Percentiles rank a stretch among this genome's conserved stretches.
phyloP scores from a whole-genome alignment of 2,329 filamentous ascomycete genomes.

The Paracorniculantispora psalliotae region DNA sequence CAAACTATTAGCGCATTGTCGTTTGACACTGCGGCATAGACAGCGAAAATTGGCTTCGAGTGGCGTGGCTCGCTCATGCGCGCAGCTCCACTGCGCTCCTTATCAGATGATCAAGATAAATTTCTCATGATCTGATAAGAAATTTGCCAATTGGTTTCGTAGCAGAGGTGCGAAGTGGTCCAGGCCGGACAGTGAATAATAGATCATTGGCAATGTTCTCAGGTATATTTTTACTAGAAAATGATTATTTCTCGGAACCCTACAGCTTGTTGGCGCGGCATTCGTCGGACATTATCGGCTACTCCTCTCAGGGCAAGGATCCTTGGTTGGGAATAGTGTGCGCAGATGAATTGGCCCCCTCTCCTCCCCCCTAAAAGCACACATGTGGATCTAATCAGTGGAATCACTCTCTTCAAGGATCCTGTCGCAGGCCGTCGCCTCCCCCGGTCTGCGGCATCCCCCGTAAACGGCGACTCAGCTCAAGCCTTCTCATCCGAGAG shows the following conservation, averaged over 20 bases:
- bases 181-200: not conserved
- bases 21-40: not conserved
- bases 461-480: slow-evolving; percentile 1
- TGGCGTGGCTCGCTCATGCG: not conserved
- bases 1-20: not conserved
- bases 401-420: not conserved
- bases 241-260: no score
- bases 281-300: not conserved
- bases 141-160: not conserved
- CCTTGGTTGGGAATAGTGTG: not conserved
- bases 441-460: not conserved
- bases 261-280: not conserved
- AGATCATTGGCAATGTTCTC: not conserved
- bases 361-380: not conserved
- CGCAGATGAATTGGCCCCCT: not conserved
- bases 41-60: not conserved
- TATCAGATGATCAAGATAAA: slow-evolving; percentile 18
- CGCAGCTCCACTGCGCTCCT: slow-evolving; percentile 1
- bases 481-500: not conserved
- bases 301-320: slow-evolving; percentile 3
- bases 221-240: no score
- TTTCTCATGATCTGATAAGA: slow-evolving; percentile 14
- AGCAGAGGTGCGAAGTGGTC: not conserved
- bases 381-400: slow-evolving; percentile 5
- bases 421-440: not conserved